Conservation (phyloP, 768 basidiomycete genomes). For the Collybiopsis luxurians region DNA sequence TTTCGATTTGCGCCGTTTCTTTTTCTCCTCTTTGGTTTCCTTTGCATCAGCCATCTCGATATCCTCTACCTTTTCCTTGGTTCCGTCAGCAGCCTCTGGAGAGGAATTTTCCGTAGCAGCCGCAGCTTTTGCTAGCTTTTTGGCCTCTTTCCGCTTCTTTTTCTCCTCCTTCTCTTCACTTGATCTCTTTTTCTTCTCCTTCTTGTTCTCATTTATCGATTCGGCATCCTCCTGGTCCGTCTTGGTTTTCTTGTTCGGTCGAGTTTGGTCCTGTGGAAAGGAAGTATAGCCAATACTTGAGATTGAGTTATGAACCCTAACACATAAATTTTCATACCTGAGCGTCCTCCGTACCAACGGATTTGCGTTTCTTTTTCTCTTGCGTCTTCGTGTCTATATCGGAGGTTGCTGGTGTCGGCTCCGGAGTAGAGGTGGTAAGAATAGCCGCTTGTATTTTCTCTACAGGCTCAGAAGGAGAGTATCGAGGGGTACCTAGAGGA, state of each 20-base stretch:
- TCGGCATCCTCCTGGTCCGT: conserved; percentile 23
- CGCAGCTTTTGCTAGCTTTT: conserved; percentile 15
- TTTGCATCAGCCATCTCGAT: not conserved
- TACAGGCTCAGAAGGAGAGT: conserved; percentile 32
- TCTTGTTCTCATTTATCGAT: conserved; percentile 12
- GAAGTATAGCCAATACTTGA: not conserved
- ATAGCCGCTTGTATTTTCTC: conserved; percentile 4
- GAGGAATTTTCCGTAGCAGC: conserved; percentile 7
- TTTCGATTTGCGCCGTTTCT: conserved; percentile 10
- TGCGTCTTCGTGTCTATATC: conserved; percentile 20
- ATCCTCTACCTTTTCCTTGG: conserved; percentile 20
- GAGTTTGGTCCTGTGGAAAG: conserved; percentile 5
- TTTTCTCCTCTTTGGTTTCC: conserved; percentile 6
- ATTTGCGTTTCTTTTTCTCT: conserved; percentile 37
- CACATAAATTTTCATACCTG: conserved; percentile 16
- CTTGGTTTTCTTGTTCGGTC: conserved; percentile 29
- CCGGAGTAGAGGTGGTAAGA: not conserved
- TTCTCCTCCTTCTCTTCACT: conserved; percentile 12
- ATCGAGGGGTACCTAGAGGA: conserved; percentile 66
- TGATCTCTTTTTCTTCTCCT: conserved; percentile 9
- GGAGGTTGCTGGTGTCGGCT: not conserved
- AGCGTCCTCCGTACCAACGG: conserved; percentile 23
- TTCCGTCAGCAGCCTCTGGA: conserved; percentile 7
- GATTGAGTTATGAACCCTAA: not conserved
- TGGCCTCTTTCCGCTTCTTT: conserved; percentile 14